Conservation (phyloP, 2,329 filamentous ascomycete genomes). For the Alternaria incomplexa region DNA sequence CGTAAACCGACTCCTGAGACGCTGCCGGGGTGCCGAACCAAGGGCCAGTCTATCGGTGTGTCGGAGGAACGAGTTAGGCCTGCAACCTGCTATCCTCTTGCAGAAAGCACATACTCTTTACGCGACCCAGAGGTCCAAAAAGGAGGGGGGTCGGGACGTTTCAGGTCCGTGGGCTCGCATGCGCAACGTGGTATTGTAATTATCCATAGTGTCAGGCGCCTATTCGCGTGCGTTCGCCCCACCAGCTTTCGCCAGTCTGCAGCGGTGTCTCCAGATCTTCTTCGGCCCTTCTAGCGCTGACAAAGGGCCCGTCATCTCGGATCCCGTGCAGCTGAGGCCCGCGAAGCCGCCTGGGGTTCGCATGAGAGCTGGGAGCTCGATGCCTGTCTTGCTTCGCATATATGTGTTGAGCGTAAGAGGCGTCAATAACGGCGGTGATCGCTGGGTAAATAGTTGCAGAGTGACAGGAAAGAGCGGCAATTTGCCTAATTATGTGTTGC, state of each 20-base stretch:
- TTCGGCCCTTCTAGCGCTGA: slow-evolving; percentile 27
- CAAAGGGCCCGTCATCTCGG: slow-evolving; percentile 19
- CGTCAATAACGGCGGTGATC: not conserved
- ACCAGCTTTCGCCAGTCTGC: slow-evolving; percentile 4
- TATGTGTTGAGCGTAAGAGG: slow-evolving; percentile 4
- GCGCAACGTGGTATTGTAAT: slow-evolving; percentile 19
- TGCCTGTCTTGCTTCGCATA: slow-evolving; percentile 2
- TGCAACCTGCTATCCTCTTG: slow-evolving; percentile 1
- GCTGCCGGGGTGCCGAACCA: slow-evolving; percentile 5
- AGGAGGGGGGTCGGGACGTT: slow-evolving; percentile 4
- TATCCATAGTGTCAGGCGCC: slow-evolving; percentile 17
- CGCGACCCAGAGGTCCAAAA: not conserved
- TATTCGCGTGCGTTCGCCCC: slow-evolving; percentile 13
- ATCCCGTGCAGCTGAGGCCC: slow-evolving; percentile 16
- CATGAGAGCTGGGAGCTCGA: slow-evolving; percentile 7
- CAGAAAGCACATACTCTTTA: not conserved
- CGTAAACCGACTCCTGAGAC: slow-evolving; percentile 1
- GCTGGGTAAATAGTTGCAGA: not conserved
- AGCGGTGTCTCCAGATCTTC: slow-evolving; percentile 24
- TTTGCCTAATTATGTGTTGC: slow-evolving; percentile 3
- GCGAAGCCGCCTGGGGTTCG: slow-evolving; percentile 8
- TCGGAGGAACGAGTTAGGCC: not conserved
- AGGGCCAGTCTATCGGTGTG: slow-evolving; percentile 10
- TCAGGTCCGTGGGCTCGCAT: slow-evolving; percentile 7
- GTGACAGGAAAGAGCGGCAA: not conserved